Base-by-base conservation (phyloP, 306 rosid species). In the Dicorynia guianensis region DNA sequence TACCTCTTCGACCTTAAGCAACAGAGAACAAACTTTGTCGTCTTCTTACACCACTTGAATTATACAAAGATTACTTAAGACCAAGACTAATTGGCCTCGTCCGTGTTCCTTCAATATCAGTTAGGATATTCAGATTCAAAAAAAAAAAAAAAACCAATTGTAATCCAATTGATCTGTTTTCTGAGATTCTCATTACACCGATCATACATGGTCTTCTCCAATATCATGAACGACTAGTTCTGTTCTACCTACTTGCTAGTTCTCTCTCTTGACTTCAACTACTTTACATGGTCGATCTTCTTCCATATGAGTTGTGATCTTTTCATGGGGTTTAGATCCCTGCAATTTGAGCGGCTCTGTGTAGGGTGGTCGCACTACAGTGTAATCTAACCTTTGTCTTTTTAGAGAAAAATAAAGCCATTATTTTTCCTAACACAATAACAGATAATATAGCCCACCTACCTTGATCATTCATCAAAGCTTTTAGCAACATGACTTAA, bases 281-380 rank as follows among this genome's bases (percentile, higher is more conserved):
- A 74, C 39, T 25, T 1, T 25, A 25, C 30, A 25, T 25, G 30
- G 30, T 25, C 30, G 30, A 2, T 25, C 30, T 25, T 25, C 30
- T 25, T 25, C 30, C 30, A 25, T 25, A 38, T 73, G 82, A 77
- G 72, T 67, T 76, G 79, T 63, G 73, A 79, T 76, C 58, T 75
- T 65, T 66, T 69, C 71, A 74, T 42, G 67, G 75, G 75, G 67
- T 63, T 75, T 60, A 81, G 33, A 47, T 76, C 63, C 81, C 76
- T 75, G 62, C 78, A 71, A 77, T 58, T 79, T 69, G 56, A 82
- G 74, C 79, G 76, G 77, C 73, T 60, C 19, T 64, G 30, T 84
- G 93, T 61, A 76, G 72, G 79, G 80, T 52, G 68, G 87, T 75
- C 83, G 57, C 62, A 72, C 83, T 68, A 73, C 91, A 86, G 38